A percentile compares a stretch with the other conserved stretches of the same genome.
These are phyloP conservation scores for Ceratocystis albifundus DNA, from an alignment of 2,329 filamentous ascomycete genomes.

Conservation along the genomic window DNA sequence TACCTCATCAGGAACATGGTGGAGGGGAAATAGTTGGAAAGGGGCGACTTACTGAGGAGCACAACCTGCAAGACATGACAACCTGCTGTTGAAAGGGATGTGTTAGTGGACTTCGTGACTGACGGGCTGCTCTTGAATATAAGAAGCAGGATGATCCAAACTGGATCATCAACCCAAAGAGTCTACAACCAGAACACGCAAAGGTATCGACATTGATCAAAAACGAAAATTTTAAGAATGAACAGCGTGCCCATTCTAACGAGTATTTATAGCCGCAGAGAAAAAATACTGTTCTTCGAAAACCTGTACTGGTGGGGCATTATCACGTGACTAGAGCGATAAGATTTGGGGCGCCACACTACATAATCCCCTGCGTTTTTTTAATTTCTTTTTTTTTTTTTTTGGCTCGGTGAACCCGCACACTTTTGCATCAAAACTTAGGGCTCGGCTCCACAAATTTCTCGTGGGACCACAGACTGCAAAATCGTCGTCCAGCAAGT, in stretches of 20 bases:
- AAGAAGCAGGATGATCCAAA: not conserved
- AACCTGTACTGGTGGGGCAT: constrained; percentile 21
- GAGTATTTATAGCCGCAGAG: constrained; percentile 19
- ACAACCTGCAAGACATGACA: not conserved
- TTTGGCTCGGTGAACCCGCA: constrained; percentile 18
- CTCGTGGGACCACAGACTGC: constrained; percentile 21
- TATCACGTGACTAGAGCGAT: not conserved
- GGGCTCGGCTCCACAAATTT: constrained; percentile 23
- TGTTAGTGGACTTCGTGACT: not conserved
- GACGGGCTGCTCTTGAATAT: not conserved
- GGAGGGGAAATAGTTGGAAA: constrained; percentile 19
- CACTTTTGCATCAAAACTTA: constrained; percentile 22
- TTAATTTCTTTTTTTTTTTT: not conserved
- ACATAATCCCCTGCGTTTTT: not conserved
- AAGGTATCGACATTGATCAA: not conserved
- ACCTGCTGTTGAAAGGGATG: not conserved
- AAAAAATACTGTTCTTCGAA: constrained; percentile 28
- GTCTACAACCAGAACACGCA: not conserved
- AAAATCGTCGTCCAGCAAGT: constrained; percentile 23
- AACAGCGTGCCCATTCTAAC: not conserved
- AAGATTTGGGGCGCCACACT: constrained; percentile 1
- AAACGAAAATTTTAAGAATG: not conserved
- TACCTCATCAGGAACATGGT: constrained; percentile 64
- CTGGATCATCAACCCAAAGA: not conserved
- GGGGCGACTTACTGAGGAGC: constrained; percentile 26